Evolutionary conservation across 495 filamentous ascomycete genomes (phyloP), one percentile per base, ranked within the genome.

Genomic region (Hyaloscypha finlandica): DNA sequence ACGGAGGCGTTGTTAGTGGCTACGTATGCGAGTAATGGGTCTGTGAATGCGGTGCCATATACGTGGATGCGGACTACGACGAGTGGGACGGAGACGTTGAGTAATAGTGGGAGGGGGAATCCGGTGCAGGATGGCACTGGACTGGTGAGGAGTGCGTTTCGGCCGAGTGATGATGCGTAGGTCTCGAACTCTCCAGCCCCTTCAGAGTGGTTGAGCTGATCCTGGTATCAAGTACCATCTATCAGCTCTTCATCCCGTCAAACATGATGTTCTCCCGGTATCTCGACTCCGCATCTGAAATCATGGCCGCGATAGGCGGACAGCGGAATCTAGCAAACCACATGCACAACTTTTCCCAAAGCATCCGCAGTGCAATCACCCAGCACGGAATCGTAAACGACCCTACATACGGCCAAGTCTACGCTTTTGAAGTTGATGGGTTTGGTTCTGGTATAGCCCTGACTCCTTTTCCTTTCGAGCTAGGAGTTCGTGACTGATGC

Each of bases 241-340:
- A 78, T 64, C 85, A 87, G 71, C 79, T 86, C 20, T 77, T 88
- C 66, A 81, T 91, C 35, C 88, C 88, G 1, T 81, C 83, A 4
- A 91, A 90, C 64, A 90, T 90, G 88, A 88, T 89, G 83, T 89
- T 90, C 70, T 79, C 84, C 19, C 71, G 79, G 32, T 86, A 84
- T 62, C 78, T 89, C 1, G 77, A 74, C 4, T 73, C 72, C 0
- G 77, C 80, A 12, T 77, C 82, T 0, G 53, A 72, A 11, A 88
- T 91, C 67, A 82, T 85, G 77, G 69, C 67, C 4, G 64, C 68
- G 1, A 75, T 87, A 52, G 77, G 79, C 57, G 74, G 62, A 6
- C 70, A 73, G 2, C 75, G 61, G 8, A 71, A 72, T 3, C 75
- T 86, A 4, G 83, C 81, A 0, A 60, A 74, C 6, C 75, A 78